Percentiles rank a stretch among this genome's conserved stretches.
phyloP scores from a whole-genome alignment of 768 basidiomycete species.

The Suillus variegatus region DNA sequence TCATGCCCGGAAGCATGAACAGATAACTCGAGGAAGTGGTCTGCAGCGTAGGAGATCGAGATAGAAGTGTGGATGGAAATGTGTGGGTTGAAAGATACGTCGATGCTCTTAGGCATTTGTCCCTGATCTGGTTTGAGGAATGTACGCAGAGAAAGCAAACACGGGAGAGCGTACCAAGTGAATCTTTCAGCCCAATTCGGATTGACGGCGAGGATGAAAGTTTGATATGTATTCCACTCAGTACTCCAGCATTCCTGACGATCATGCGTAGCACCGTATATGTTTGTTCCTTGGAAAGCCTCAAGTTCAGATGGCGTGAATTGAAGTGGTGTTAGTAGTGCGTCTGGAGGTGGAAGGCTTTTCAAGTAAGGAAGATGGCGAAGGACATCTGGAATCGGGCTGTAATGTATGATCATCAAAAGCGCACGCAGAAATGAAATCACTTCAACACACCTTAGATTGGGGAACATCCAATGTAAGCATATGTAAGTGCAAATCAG shows the following conservation, averaged over 20 bases:
- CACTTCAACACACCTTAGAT: slow-evolving; percentile 31
- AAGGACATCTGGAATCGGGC: slow-evolving; percentile 8
- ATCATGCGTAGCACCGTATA: slow-evolving; percentile 76
- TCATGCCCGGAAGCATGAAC: slow-evolving; percentile 89
- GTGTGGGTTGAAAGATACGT: slow-evolving; percentile 87
- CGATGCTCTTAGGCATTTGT: slow-evolving; percentile 65
- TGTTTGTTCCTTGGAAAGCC: slow-evolving; percentile 76
- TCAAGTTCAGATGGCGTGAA: slow-evolving; percentile 66
- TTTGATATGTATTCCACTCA: slow-evolving; percentile 62
- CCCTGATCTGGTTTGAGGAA: slow-evolving; percentile 46
- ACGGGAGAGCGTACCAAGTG: slow-evolving; percentile 58
- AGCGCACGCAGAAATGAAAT: neutral
- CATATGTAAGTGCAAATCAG: slow-evolving; percentile 67
- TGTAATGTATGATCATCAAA: slow-evolving; percentile 16
- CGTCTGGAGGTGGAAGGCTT: slow-evolving; percentile 57
- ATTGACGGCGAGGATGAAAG: slow-evolving; percentile 36
- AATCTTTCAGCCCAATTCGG: slow-evolving; percentile 49
- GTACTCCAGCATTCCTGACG: slow-evolving; percentile 58
- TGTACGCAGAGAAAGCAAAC: neutral
- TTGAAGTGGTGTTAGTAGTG: slow-evolving; percentile 72
- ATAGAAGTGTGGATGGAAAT: slow-evolving; percentile 84
- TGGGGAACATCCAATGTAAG: slow-evolving; percentile 57
- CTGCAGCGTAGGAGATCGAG: slow-evolving; percentile 51
- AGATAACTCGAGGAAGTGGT: slow-evolving; percentile 58
- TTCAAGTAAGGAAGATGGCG: slow-evolving; percentile 64